Conservation (phyloP, 2,329 filamentous ascomycete genomes). For the Nemania diffusa region DNA sequence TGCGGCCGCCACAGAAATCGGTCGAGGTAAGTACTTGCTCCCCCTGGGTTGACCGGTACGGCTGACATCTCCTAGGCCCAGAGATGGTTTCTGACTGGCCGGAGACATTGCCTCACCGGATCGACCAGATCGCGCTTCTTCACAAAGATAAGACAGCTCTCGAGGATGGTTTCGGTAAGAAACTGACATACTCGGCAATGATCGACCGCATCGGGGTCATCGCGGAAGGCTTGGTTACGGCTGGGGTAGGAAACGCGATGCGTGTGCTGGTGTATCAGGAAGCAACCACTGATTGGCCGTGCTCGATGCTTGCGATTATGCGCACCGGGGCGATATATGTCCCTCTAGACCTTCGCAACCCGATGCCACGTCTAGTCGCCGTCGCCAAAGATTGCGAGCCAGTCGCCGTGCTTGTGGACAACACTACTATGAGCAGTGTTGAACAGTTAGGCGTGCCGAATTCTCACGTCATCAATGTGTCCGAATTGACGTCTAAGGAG, state of each 20-base stretch:
- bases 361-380: conserved; percentile 43
- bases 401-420: conserved; percentile 44
- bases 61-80: too few species aligned
- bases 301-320: conserved; percentile 44
- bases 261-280: conserved; percentile 50
- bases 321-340: conserved; percentile 47
- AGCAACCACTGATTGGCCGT: conserved; percentile 11
- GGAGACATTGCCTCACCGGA: conserved; percentile 32
- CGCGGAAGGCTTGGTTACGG: conserved; percentile 38
- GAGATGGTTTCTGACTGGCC: conserved; percentile 31
- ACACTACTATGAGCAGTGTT: background rate
- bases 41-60: conserved; percentile 5
- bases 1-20: too few species aligned
- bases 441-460: conserved; percentile 8
- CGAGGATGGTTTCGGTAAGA: conserved; percentile 22
- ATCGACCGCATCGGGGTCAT: conserved; percentile 48
- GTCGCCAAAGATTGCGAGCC: conserved; percentile 48
- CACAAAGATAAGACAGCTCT: conserved; percentile 27
- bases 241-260: too few species aligned
- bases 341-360: conserved; percentile 50
- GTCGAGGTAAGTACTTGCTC: too few species aligned
- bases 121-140: conserved; percentile 36
- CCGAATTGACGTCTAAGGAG: too few species aligned
- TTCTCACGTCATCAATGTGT: conserved; percentile 29
- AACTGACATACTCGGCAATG: conserved; percentile 51